Base-by-base conservation (phyloP, 1,139 yeast genomes). In the Hansenula lynferdii region DNA sequence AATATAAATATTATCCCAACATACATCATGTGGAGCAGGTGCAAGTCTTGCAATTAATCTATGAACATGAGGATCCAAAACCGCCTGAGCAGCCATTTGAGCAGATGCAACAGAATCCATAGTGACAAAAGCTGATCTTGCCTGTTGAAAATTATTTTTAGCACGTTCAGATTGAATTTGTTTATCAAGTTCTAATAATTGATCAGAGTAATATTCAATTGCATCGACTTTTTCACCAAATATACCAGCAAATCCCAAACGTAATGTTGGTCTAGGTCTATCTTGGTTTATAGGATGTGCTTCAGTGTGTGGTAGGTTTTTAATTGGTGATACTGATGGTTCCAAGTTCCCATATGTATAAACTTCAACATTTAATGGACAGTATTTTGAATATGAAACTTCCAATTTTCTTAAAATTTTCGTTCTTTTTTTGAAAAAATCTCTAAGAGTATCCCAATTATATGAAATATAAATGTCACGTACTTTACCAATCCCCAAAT, bases 51-150 rank as follows among this genome's bases (percentile, higher is more conserved):
- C 82, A 43, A 83, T 80, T 40, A 84, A 64, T 49, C 78, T 80
- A 54, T 82, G 80, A 9, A 81, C 89, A 43, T 86, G 68, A 7
- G 92, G 92, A 53, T 84, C 92, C 39, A 84, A 60, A 0, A 84
- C 85, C 0, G 92, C 84, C 53, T 84, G 94, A 0, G 92, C 92
- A 3, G 86, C 85, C 86, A 83, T 82, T 59, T 84, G 94, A 0
- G 92, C 92, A 34, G 85, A 77, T 0, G 92, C 92, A 1, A 83
- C 92, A 0, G 87, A 77, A 47, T 82, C 87, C 92, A 86, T 81
- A 1, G 95, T 86, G 18, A 86, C 76, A 59, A 86, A 86, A 0
- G 96, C 95, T 10, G 70, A 65, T 15, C 69, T 40, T 4, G 56
- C 53, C 8, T 66, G 8, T 69, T 64, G 14, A 54, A 67, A 70